Evolutionary conservation across 225 moss, liverwort and hornwort species (phyloP), one percentile per base, ranked within the genome.

Genomic region (Sphagnum tenellum): DNA sequence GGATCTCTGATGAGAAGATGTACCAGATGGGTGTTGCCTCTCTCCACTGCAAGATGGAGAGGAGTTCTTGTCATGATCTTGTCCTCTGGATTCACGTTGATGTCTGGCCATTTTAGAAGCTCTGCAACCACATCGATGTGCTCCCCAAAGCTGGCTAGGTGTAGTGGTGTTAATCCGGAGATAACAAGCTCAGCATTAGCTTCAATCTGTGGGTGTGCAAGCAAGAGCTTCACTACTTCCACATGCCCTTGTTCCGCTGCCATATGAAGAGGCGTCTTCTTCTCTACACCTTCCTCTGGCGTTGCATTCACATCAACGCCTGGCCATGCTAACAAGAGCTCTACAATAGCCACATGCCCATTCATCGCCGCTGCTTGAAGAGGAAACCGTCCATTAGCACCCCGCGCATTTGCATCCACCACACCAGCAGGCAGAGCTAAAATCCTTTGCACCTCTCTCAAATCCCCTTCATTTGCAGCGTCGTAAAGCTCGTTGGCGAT

Each of bases 71-170:
- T 58, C 67, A 49, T 12, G 9, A 69, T 83, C 57, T 70, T 70
- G 2, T 71, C 74, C 67, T 72, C 69, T 47, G 74, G 70, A 59
- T 84, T 80, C 46, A 84, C 74, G 45, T 60, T 58, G 46, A 84
- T 62, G 49, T 74, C 74, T 9, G 75, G 11, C 58, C 79, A 72
- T 57, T 72, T 75, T 49, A 84, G 75, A 66, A 84, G 83, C 80
- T 80, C 72, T 8, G 48, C 60, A 2, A 84, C 75, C 7, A 77
- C 80, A 12, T 47, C 65, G 7, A 64, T 60, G 60, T 80, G 75
- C 0, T 79, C 79, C 60, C 46, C 63, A 3, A 72, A 70, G 4
- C 80, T 77, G 9, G 77, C 80, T 47, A 84, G 56, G 60, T 84
- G 83, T 67, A 84, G 51, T 0, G 83, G 66, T 0, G 80, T 80